Evolutionary conservation across 495 filamentous ascomycete species (phyloP), one percentile per base, ranked within the genome.

Genomic region (Diplogelasinospora grovesii): DNA sequence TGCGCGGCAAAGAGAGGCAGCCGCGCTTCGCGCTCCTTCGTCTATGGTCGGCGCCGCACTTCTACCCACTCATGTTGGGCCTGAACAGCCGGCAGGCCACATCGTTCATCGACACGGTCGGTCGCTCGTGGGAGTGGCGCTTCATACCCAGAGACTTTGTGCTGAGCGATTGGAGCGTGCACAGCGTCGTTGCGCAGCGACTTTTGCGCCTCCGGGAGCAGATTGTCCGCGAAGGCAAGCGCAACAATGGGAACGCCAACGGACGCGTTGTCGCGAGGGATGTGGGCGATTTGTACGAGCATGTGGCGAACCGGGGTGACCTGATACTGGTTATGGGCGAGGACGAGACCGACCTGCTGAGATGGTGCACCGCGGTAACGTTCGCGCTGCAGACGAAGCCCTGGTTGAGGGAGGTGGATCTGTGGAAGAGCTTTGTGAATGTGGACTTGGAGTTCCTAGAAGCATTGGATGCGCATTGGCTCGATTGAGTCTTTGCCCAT

Each of bases 351-450:
- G 71, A 71, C 20, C 33, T 70, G 50, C 40, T 63, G 42, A 63
- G 55, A 29, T 56, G 62, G 25, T 57, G 50, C 11, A 58, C 52
- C 8, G 69, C 58, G 1, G 63, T 65, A 10, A 61, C 57, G 20
- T 74, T 65, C 43, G 61, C 64, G 27, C 46, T 74, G 21, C 68
- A 73, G 61, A 71, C 68, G 20, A 66, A 65, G 46, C 71, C 71
- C 19, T 74, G 70, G 70, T 52, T 65, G 29, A 47, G 65, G 39
- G 71, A 77, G 60, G 53, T 73, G 30, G 70, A 75, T 54, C 52
- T 72, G 27, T 69, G 70, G 68, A 68, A 67, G 57, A 74, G 70
- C 39, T 77, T 71, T 49, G 48, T 74, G 9, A 69, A 71, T 56
- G 65, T 74, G 0, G 70, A 70, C 24, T 26, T 69, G 34, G 51